These are phyloP conservation scores for Trichomonascus vanleenenianus DNA, from an alignment of 805 yeast species.

Conservation along the genomic window DNA sequence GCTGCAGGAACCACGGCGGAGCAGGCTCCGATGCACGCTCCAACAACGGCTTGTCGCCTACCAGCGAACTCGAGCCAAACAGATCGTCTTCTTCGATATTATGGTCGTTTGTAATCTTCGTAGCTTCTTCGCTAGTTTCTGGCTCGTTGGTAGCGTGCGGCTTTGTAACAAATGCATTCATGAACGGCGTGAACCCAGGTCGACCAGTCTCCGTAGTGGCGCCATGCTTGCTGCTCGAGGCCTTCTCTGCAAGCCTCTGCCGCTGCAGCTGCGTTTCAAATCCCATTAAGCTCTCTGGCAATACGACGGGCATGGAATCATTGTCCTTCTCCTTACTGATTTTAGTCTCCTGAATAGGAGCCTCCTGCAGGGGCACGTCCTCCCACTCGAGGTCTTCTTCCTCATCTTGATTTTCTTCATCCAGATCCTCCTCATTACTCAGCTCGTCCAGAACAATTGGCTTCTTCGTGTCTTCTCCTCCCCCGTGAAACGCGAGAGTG, in stretches of 20 bases:
- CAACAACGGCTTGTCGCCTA: background rate
- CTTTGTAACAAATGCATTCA: no score
- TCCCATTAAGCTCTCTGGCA: slow-evolving; percentile 16
- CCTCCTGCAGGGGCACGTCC: slow-evolving; percentile 44
- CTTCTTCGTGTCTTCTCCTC: slow-evolving; percentile 9
- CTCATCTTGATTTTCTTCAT: slow-evolving; percentile 33
- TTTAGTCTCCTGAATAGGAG: no score
- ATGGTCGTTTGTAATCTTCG: no score
- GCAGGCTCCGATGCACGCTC: background rate
- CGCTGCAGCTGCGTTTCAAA: slow-evolving; percentile 23
- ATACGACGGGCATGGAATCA: background rate
- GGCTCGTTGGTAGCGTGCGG: no score
- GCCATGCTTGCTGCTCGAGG: background rate
- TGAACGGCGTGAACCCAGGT: no score
- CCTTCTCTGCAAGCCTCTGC: slow-evolving; percentile 15
- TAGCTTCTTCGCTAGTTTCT: no score
- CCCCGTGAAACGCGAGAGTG: slow-evolving; percentile 53
- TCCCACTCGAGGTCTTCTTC: slow-evolving; percentile 58
- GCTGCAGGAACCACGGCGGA: background rate
- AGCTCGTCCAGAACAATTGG: slow-evolving; percentile 7
- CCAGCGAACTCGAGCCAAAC: background rate
- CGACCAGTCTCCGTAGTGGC: background rate
- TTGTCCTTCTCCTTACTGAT: no score
- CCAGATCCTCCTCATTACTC: slow-evolving; percentile 17
- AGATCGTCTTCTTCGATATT: no score